phyloP scores from a whole-genome alignment of 495 filamentous ascomycete species.

The Penicillium tannophilum region DNA sequence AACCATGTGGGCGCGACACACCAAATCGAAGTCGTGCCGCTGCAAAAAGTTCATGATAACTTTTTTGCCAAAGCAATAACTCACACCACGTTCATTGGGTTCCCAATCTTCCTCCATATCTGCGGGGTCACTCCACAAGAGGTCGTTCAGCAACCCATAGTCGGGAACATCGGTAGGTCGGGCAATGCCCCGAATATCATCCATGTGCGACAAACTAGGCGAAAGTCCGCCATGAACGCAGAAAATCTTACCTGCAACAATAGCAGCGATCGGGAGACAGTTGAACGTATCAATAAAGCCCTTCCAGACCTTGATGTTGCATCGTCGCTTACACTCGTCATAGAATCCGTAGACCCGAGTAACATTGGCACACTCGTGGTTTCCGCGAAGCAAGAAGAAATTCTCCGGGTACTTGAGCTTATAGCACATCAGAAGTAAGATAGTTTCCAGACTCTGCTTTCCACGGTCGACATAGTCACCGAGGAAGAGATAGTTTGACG shows the following conservation, averaged over 20 bases:
- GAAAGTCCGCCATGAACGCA: constrained; percentile 97
- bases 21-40: constrained; percentile 93
- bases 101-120: constrained; percentile 99
- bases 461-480: constrained; percentile 98
- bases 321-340: constrained; percentile 96
- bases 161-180: constrained; percentile 97
- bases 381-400: constrained; percentile 95
- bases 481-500: constrained; percentile 92
- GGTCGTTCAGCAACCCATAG: constrained; percentile 93
- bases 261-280: constrained; percentile 89
- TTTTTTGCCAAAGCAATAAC: constrained; percentile 98
- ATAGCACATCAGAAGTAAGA: constrained; percentile 93
- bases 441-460: constrained; percentile 97
- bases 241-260: constrained; percentile 98
- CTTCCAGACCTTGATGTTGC: constrained; percentile 99
- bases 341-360: constrained; percentile 99
- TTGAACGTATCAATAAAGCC: constrained; percentile 99
- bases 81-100: constrained; percentile 94
- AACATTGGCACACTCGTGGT: constrained; percentile 98
- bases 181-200: constrained; percentile 95
- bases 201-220: constrained; percentile 91
- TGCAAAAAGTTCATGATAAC: constrained; percentile 97
- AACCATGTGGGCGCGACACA: constrained; percentile 98
- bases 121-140: constrained; percentile 97
- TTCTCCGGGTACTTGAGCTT: constrained; percentile 99